Evolutionary conservation across 148 eudicot species (phyloP).

Genomic region (Arbutus unedo): DNA sequence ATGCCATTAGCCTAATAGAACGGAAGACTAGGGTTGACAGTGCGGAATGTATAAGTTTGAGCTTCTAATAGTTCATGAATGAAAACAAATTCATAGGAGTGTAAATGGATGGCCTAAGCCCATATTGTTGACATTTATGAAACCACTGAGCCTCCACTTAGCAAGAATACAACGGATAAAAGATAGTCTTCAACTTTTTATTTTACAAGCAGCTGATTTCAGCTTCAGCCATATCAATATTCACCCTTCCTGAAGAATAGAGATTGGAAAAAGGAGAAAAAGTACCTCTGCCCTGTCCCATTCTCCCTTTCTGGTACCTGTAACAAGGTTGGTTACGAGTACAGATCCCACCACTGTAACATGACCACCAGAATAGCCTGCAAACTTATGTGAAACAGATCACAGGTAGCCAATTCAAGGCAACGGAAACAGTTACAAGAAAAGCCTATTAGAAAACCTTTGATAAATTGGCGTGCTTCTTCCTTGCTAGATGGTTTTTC

Average conservation of each 20-base stretch:
- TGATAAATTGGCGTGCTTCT: slow-evolving; percentile 51
- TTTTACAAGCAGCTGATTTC: not conserved
- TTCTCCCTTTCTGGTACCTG: slow-evolving; percentile 45
- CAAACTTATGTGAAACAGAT: slow-evolving; percentile 3
- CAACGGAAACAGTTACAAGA: not conserved
- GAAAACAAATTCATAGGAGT: not conserved
- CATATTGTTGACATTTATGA: not conserved
- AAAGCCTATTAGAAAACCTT: slow-evolving; percentile 33
- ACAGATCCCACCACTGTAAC: slow-evolving; percentile 57
- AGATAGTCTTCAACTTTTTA: not conserved
- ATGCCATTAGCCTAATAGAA: not conserved
- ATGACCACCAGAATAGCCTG: slow-evolving; percentile 57
- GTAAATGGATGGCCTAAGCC: not conserved
- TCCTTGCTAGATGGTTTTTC: slow-evolving; percentile 56
- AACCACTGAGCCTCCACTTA: not conserved
- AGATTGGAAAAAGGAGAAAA: not conserved
- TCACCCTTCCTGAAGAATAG: not conserved
- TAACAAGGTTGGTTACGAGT: slow-evolving; percentile 39
- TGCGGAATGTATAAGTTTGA: not conserved
- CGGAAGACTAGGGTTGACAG: not conserved
- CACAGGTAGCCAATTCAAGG: not conserved
- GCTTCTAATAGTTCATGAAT: not conserved
- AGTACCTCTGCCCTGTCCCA: slow-evolving; percentile 58
- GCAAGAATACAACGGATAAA: not conserved
- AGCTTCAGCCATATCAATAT: not conserved